Evolutionary conservation across 306 rosid genomes (phyloP).

Genomic region (Crotalaria pallida): DNA sequence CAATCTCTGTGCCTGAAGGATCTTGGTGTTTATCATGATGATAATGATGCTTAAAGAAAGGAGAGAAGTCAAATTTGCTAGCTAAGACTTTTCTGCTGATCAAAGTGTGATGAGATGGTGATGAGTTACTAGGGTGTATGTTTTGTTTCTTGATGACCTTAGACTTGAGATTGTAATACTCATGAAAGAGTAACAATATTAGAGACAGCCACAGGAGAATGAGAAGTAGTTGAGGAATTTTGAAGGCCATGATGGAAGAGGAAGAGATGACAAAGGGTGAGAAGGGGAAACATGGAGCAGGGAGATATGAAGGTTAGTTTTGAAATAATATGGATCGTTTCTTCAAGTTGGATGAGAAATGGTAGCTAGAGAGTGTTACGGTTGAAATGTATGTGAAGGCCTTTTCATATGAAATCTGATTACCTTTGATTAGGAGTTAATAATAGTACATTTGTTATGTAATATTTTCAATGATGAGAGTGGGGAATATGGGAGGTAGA

Average conservation of each 20-base stretch:
- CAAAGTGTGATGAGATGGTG: slow-evolving; percentile 33
- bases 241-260: slow-evolving; percentile 69
- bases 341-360: slow-evolving; percentile 30
- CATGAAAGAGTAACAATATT: slow-evolving; percentile 50
- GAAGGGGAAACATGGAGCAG: slow-evolving; percentile 76
- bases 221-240: slow-evolving; percentile 40
- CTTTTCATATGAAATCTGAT: slow-evolving; percentile 29
- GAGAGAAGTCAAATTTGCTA: slow-evolving; percentile 69
- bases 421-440: background rate
- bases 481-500: slow-evolving; percentile 28
- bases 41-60: slow-evolving; percentile 42
- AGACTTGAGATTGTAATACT: slow-evolving; percentile 45
- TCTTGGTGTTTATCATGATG: slow-evolving; percentile 18
- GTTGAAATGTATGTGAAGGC: slow-evolving; percentile 37
- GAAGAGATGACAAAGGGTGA: slow-evolving; percentile 35
- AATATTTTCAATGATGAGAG: slow-evolving; percentile 21
- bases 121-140: slow-evolving; percentile 16
- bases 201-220: slow-evolving; percentile 55
- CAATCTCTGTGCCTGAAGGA: slow-evolving; percentile 42
- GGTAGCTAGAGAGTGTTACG: background rate
- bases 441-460: slow-evolving; percentile 29
- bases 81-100: slow-evolving; percentile 63
- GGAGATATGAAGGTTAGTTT: slow-evolving; percentile 26
- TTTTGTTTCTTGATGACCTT: slow-evolving; percentile 40
- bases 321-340: slow-evolving; percentile 6